Base-by-base conservation (phyloP, 495 filamentous ascomycete genomes). In the Pyrenula aspistea region DNA sequence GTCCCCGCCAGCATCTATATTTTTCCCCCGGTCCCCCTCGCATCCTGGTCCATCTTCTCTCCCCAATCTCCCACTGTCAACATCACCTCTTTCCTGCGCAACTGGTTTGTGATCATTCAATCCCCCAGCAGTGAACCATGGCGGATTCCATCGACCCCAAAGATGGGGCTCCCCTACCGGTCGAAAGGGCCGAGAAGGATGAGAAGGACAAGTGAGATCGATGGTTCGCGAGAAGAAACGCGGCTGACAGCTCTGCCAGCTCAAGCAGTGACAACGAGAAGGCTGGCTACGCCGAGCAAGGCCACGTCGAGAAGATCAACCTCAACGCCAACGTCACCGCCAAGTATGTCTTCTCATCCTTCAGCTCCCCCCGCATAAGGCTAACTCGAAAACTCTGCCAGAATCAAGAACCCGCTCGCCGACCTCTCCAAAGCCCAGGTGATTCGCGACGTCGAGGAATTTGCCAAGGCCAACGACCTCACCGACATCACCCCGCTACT, bases 371-470 rank as follows among this genome's bases (percentile, higher is more conserved):
- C n/a, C n/a, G n/a, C n/a, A n/a, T n/a, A n/a, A n/a, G n/a, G n/a
- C n/a, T n/a, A n/a, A n/a, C n/a, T n/a, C n/a, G n/a, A n/a, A n/a
- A n/a, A n/a, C 23, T n/a, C 20, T n/a, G 11, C 56, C n/a, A 83
- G 78, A 58, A 83, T 86, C 65, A 77, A 77, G 58, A 86, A 85
- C 55, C 83, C 83, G 21, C 71, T 86, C 2, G 73, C 76, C n/a
- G 73, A 75, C 24, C 71, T 85, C 56, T 73, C 74, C 24, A 70
- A 71, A 12, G 66, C 68, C 2, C 66, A 74, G 24, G 70, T 85
- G 4, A 63, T 83, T n/a, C 67, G 65, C 20, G 75, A 84, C 64
- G 82, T 84, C 23, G 75, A 78, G 50, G 62, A 66, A 2, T 86
- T 85, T 59, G 76, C 81, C 20, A 61, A 67, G 22, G 70, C 77